Conservation (phyloP, 2,329 filamentous ascomycete genomes). For the Blumeriella jaapii region DNA sequence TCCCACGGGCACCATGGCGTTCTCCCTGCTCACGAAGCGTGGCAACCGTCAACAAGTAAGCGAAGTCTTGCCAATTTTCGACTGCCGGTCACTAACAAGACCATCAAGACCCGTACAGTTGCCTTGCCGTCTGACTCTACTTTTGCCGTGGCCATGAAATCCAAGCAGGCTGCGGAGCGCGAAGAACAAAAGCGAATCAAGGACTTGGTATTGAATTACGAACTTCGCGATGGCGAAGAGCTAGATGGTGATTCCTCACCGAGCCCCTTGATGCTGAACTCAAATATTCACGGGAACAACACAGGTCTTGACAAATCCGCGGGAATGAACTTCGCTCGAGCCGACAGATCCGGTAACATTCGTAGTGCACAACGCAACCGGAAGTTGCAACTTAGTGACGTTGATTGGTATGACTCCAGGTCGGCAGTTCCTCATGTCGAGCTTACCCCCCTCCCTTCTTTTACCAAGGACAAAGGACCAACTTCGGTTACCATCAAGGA, state of each 20-base stretch:
- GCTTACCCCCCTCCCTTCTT: constrained; percentile 7
- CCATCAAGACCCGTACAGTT: constrained; percentile 71
- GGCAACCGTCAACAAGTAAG: constrained; percentile 85
- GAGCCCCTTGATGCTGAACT: constrained; percentile 33
- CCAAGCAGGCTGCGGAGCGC: constrained; percentile 84
- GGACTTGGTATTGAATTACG: constrained; percentile 91
- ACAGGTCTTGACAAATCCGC: constrained; percentile 46
- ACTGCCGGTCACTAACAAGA: constrained; percentile 7
- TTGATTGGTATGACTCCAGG: constrained; percentile 71
- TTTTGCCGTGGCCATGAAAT: constrained; percentile 93
- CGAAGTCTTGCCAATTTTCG: constrained; percentile 17
- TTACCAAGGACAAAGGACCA: not conserved
- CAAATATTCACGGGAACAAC: constrained; percentile 41
- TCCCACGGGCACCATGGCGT: constrained; percentile 40
- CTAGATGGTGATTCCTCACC: constrained; percentile 55
- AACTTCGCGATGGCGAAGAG: constrained; percentile 75
- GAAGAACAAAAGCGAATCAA: constrained; percentile 99
- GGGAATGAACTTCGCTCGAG: constrained; percentile 22
- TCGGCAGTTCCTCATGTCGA: constrained; percentile 14
- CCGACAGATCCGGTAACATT: constrained; percentile 28
- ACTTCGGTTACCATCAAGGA: not conserved
- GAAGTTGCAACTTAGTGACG: constrained; percentile 89
- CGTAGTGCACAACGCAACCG: constrained; percentile 68
- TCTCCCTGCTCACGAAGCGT: constrained; percentile 88
- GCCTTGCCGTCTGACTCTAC: constrained; percentile 83